Evolutionary conservation across 208 protist genomes (phyloP).

Genomic region (Acanthamoeba triangularis): DNA sequence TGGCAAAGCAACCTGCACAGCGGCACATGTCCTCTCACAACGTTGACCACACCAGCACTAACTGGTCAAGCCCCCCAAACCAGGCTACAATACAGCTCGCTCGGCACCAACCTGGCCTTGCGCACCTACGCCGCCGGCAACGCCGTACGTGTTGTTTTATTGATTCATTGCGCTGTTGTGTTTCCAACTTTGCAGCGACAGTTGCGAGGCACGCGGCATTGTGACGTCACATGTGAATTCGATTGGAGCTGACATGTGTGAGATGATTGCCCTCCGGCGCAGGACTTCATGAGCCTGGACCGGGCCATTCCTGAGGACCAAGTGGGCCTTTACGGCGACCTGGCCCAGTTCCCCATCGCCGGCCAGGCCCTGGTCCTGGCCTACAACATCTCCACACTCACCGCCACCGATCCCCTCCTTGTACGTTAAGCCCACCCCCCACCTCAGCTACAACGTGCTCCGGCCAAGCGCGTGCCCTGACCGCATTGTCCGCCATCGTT

Average conservation of each 20-base stretch:
- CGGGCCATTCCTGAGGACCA: not conserved
- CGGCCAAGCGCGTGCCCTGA: not conserved
- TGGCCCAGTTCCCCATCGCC: not conserved
- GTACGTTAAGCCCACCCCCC: not conserved
- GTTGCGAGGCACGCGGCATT: too few species aligned
- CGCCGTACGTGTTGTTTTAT: too few species aligned
- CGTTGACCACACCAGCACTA: too few species aligned
- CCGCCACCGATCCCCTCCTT: not conserved
- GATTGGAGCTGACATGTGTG: too few species aligned
- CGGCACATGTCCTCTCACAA: not conserved
- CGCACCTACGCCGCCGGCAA: too few species aligned
- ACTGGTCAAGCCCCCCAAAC: not conserved
- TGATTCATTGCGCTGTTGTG: too few species aligned
- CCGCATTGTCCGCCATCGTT: not conserved
- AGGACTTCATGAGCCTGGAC: slow-evolving; percentile 10
- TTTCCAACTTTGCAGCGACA: too few species aligned
- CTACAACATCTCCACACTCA: not conserved
- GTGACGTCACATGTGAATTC: too few species aligned
- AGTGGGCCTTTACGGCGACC: not conserved
- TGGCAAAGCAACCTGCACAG: too few species aligned
- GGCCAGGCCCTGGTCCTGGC: not conserved
- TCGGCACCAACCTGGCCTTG: too few species aligned
- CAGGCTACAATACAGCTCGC: too few species aligned
- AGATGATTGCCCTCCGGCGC: not conserved
- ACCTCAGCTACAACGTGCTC: not conserved